Percentiles rank a stretch among this genome's conserved stretches.
Conservation (phyloP, 1,284 basidiomycete species). For the Lentinula novae-zelandiae region DNA sequence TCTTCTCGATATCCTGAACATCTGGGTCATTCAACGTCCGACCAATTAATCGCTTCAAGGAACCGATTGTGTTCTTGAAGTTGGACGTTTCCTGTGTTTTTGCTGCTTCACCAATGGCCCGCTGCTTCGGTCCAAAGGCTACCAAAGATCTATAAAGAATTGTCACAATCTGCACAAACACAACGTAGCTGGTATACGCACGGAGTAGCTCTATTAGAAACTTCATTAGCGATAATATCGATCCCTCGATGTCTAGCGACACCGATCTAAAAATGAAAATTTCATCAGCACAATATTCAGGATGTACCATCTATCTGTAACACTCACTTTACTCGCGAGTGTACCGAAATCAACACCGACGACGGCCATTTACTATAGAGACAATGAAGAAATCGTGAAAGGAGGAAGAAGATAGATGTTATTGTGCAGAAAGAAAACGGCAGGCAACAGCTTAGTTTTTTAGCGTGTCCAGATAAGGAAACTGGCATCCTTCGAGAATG, state of each 20-base stretch:
- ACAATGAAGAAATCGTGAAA: neutral
- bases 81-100: slow-evolving; percentile 98
- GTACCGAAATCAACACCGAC: slow-evolving; percentile 92
- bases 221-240: slow-evolving; percentile 94
- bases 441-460: neutral
- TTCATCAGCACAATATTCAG: slow-evolving; percentile 13
- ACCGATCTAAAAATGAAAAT: slow-evolving; percentile 62
- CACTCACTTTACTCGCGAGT: slow-evolving; percentile 75
- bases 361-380: slow-evolving; percentile 57
- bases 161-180: neutral
- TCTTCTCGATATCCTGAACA: slow-evolving; percentile 78
- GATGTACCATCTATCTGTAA: neutral
- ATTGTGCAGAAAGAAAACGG: neutral
- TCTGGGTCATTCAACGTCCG: slow-evolving; percentile 75
- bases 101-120: slow-evolving; percentile 87
- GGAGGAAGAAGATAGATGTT: neutral
- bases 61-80: slow-evolving; percentile 93
- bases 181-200: slow-evolving; percentile 35
- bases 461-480: neutral
- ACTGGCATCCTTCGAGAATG: neutral
- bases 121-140: slow-evolving; percentile 86
- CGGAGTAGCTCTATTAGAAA: slow-evolving; percentile 93
- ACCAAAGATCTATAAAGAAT: slow-evolving; percentile 70
- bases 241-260: slow-evolving; percentile 91
- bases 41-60: slow-evolving; percentile 85